Conservation (phyloP, 2,329 filamentous ascomycete genomes). For the Sporothrix variecibatus region DNA sequence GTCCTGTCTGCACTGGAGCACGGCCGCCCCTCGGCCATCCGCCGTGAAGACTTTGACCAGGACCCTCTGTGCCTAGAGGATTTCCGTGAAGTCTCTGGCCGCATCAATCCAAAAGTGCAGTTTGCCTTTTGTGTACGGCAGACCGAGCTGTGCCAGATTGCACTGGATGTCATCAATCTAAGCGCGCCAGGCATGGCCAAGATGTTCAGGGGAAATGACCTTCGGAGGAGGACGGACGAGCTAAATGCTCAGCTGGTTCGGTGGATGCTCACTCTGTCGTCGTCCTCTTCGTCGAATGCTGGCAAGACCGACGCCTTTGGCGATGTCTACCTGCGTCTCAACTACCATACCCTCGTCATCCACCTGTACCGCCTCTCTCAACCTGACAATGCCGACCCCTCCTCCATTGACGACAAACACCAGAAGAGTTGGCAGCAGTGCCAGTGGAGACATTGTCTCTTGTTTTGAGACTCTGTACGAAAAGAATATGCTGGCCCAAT, state of each 20-base stretch:
- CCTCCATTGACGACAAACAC: background rate
- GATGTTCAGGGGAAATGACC: background rate
- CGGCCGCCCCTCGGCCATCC: conserved; percentile 54
- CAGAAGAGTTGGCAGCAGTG: conserved; percentile 1
- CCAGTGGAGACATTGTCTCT: conserved; percentile 21
- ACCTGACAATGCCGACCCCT: background rate
- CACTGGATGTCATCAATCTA: conserved; percentile 12
- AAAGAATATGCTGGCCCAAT: conserved; percentile 19
- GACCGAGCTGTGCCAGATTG: conserved; percentile 22
- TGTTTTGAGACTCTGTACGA: conserved; percentile 19
- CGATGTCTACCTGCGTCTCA: conserved; percentile 16
- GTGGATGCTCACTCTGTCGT: conserved; percentile 22
- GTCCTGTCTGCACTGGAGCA: conserved; percentile 44
- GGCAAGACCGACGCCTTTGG: conserved; percentile 11
- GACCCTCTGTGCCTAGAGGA: conserved; percentile 46
- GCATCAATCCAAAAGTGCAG: background rate
- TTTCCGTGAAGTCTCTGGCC: conserved; percentile 38
- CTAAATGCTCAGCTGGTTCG: conserved; percentile 21
- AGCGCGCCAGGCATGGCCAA: conserved; percentile 10
- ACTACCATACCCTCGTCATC: conserved; percentile 27
- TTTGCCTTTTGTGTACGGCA: background rate
- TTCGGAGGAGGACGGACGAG: conserved; percentile 4
- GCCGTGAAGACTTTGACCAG: conserved; percentile 54
- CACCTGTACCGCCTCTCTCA: conserved; percentile 21
- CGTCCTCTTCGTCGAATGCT: background rate